A percentile compares a stretch with the other conserved stretches of the same genome.
These are phyloP conservation scores for Thelonectria olida DNA, from an alignment of 2,329 filamentous ascomycete species.

Conservation along the genomic window DNA sequence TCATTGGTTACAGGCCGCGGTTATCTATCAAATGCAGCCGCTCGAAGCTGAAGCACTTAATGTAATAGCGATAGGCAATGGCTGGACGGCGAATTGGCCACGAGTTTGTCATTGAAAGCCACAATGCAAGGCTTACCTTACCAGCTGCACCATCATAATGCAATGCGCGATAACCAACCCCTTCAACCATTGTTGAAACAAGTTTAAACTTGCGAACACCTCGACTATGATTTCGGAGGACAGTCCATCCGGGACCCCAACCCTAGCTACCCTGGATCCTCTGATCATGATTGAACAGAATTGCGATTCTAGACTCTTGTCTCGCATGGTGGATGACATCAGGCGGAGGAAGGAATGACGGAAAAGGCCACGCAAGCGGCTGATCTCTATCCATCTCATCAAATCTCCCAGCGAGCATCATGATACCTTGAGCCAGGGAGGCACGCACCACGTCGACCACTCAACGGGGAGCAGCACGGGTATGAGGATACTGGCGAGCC, in stretches of 20 bases:
- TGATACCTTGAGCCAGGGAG: not conserved
- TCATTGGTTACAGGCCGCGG: not conserved
- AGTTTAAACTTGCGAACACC: not conserved
- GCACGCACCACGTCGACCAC: not conserved
- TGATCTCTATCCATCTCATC: conserved; percentile 26
- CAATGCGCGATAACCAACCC: not conserved
- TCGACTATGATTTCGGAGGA: not conserved
- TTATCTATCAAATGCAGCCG: not conserved
- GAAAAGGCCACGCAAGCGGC: conserved; percentile 12
- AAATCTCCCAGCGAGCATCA: conserved; percentile 16
- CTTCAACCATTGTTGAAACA: not conserved
- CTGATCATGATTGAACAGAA: not conserved
- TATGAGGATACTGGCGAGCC: conserved; percentile 20
- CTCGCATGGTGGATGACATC: conserved; percentile 20
- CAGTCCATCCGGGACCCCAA: not conserved
- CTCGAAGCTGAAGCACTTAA: not conserved
- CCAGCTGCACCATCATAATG: not conserved
- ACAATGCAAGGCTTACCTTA: not conserved
- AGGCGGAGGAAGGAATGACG: not conserved
- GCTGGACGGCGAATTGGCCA: not conserved
- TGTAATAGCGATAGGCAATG: not conserved
- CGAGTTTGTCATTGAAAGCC: not conserved
- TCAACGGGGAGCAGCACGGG: conserved; percentile 2
- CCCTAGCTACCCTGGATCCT: conserved; percentile 5
- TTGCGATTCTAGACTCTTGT: conserved; percentile 2